These are phyloP conservation scores for Fusarium proliferatum DNA, from an alignment of 2,329 filamentous ascomycete species.

Conservation along the genomic window DNA sequence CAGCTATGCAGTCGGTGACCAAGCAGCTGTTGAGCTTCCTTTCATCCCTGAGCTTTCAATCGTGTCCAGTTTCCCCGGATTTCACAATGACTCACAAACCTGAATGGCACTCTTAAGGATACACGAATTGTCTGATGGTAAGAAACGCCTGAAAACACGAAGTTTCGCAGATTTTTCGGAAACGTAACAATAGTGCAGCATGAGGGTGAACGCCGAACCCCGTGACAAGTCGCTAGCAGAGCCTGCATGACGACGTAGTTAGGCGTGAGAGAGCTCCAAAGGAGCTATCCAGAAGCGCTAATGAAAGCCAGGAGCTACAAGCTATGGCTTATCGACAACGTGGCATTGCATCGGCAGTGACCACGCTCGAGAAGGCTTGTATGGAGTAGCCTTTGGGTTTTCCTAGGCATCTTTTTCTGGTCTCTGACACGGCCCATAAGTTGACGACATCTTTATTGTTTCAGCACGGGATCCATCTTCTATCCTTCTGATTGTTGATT, in stretches of 20 bases:
- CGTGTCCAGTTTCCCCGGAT: background rate
- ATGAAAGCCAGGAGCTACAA: background rate
- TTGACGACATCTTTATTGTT: background rate
- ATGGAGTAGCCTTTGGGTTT: background rate
- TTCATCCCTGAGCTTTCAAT: background rate
- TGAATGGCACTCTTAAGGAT: rapidly evolving
- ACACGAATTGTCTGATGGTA: rapidly evolving
- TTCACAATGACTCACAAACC: background rate
- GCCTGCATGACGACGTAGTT: background rate
- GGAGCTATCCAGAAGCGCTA: background rate
- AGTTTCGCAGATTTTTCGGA: background rate
- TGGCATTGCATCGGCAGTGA: background rate
- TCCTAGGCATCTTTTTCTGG: too few species aligned
- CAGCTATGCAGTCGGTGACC: background rate
- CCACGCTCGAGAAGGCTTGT: background rate
- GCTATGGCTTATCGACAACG: background rate
- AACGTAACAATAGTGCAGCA: background rate
- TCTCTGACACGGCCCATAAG: too few species aligned
- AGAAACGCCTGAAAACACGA: rapidly evolving
- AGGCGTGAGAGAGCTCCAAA: background rate
- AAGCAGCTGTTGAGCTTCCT: background rate
- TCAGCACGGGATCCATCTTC: background rate
- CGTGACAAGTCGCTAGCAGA: background rate
- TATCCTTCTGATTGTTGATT: background rate
- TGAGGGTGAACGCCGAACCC: background rate